Evolutionary conservation across 306 rosid species (phyloP).

Genomic region (Styphnolobium japonicum): DNA sequence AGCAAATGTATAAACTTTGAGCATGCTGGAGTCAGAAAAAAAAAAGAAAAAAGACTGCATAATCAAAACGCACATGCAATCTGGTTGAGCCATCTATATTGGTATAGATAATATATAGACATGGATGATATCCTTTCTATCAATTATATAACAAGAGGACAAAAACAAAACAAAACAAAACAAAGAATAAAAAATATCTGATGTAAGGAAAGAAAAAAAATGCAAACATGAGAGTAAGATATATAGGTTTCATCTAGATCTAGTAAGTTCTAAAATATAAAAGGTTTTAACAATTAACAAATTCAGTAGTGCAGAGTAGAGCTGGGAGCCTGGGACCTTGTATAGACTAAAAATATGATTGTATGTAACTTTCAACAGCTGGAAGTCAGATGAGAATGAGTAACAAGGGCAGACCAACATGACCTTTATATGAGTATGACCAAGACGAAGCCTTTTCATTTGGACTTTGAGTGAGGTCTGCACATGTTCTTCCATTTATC

Average conservation of each 20-base stretch:
- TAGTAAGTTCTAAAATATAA: neutral
- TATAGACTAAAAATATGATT: neutral
- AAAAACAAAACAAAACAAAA: neutral
- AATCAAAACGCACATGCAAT: too few species aligned
- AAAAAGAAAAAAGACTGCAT: too few species aligned
- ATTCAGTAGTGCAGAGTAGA: neutral
- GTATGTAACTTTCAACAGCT: neutral
- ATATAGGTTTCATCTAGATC: neutral
- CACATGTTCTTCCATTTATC: conserved; percentile 58
- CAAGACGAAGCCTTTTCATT: neutral
- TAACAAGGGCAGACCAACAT: neutral
- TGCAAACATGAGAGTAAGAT: neutral
- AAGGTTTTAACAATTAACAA: neutral
- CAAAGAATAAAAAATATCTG: neutral
- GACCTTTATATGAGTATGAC: neutral
- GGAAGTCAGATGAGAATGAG: neutral
- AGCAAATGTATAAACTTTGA: neutral
- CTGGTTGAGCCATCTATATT: too few species aligned
- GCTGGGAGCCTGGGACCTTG: neutral
- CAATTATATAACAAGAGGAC: neutral
- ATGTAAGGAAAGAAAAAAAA: too few species aligned
- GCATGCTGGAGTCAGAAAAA: neutral
- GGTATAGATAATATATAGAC: neutral
- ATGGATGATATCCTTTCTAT: neutral
- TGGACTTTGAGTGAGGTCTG: conserved; percentile 10